Percentiles rank a stretch among this genome's conserved stretches.
Evolutionary conservation across 179 eudicot species (phyloP).

Genomic region (Heliamphora pulchella): DNA sequence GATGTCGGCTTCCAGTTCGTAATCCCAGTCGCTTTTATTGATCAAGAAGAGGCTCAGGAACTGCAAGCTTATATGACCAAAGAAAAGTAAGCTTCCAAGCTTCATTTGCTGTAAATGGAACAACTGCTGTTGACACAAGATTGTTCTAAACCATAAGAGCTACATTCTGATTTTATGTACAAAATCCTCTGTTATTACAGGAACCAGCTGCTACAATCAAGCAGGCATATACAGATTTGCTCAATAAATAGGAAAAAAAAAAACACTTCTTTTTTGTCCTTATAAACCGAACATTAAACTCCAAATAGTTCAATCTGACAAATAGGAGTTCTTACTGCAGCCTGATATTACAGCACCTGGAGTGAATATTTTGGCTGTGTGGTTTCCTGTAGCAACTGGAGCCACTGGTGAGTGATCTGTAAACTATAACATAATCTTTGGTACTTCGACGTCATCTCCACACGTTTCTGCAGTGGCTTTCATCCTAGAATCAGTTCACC

Average conservation of each 20-base stretch:
- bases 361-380: conserved; percentile 34
- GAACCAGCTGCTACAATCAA: conserved; percentile 30
- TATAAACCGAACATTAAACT: no score
- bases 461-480: conserved; percentile 39
- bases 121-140: not conserved
- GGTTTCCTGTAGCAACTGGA: conserved; percentile 26
- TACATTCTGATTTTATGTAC: not conserved
- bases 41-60: conserved; percentile 24
- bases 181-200: conserved; percentile 18
- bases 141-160: not conserved
- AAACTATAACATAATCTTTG: conserved; percentile 36
- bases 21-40: conserved; percentile 19
- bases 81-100: conserved; percentile 23
- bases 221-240: conserved; percentile 18
- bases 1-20: conserved; percentile 19
- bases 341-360: conserved; percentile 44
- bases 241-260: not conserved
- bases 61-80: conserved; percentile 27
- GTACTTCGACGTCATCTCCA: conserved; percentile 50
- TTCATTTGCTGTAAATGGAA: not conserved
- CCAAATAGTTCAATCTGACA: no score
- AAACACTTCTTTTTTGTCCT: no score
- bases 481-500: conserved; percentile 31
- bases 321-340: conserved; percentile 18
- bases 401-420: conserved; percentile 21